These are phyloP conservation scores for Boletus fagicola DNA, from an alignment of 768 basidiomycete genomes.

Conservation along the genomic window DNA sequence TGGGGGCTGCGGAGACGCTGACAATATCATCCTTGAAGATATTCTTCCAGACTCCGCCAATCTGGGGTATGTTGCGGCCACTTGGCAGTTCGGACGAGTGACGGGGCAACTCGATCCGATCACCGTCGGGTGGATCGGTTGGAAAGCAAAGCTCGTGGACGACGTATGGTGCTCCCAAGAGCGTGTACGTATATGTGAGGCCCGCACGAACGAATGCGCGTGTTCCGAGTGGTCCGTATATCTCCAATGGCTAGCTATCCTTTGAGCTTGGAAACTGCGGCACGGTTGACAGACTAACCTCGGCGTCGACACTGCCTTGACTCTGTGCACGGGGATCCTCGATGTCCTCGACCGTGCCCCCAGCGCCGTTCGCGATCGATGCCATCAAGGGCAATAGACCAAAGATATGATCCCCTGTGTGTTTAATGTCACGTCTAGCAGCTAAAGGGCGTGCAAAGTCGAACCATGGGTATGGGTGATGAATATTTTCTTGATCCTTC, in stretches of 20 bases:
- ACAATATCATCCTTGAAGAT: constrained; percentile 57
- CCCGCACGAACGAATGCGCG: constrained; percentile 74
- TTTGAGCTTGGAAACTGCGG: constrained; percentile 9
- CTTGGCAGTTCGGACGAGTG: constrained; percentile 52
- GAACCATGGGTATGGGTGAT: constrained; percentile 88
- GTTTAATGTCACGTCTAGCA: background rate
- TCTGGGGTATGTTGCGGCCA: constrained; percentile 64
- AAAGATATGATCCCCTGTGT: constrained; percentile 79
- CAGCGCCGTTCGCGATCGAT: constrained; percentile 69
- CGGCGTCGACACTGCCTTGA: constrained; percentile 1
- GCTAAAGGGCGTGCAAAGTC: background rate
- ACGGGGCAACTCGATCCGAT: constrained; percentile 45
- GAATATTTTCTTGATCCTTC: constrained; percentile 77
- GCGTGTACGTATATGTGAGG: constrained; percentile 66
- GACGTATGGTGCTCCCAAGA: constrained; percentile 64
- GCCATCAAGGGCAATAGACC: constrained; percentile 70
- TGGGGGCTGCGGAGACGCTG: constrained; percentile 74
- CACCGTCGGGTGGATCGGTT: constrained; percentile 54
- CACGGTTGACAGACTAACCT: constrained; percentile 16
- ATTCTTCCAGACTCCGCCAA: constrained; percentile 61
- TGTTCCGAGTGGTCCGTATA: constrained; percentile 84
- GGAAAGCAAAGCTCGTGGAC: constrained; percentile 80
- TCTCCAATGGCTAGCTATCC: constrained; percentile 59
- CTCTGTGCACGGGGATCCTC: constrained; percentile 56
- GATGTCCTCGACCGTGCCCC: constrained; percentile 54